Percentiles rank a stretch among this genome's conserved stretches.
Conservation (phyloP, 1,284 basidiomycete genomes). For the Xerocomus amazonicus region DNA sequence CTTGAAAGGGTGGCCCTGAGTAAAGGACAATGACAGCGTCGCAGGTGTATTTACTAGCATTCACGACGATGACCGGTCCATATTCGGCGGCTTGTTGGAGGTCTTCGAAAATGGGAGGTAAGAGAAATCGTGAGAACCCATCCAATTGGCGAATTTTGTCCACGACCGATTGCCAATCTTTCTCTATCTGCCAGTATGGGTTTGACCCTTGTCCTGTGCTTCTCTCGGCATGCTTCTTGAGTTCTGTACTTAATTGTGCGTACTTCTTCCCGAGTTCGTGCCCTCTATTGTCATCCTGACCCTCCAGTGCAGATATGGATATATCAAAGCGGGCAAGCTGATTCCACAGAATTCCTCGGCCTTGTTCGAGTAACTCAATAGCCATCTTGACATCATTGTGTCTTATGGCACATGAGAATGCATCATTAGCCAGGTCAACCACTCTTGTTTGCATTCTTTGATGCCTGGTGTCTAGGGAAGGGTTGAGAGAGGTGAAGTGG, state of each 20-base stretch:
- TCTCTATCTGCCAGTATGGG: background rate
- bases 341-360: background rate
- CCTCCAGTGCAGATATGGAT: background rate
- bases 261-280: background rate
- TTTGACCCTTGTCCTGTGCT: background rate
- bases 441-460: background rate
- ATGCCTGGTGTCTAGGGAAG: background rate
- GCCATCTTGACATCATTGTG: background rate
- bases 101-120: slow-evolving; percentile 14
- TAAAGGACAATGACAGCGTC: too few species aligned
- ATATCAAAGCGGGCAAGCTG: slow-evolving; percentile 1
- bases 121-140: slow-evolving; percentile 24
- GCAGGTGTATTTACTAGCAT: too few species aligned
- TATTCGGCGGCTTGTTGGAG: slow-evolving; percentile 25
- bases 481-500: background rate
- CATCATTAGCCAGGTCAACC: background rate
- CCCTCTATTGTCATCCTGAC: background rate
- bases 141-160: slow-evolving; percentile 15
- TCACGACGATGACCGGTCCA: slow-evolving; percentile 27
- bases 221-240: background rate
- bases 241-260: background rate
- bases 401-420: slow-evolving; percentile 3
- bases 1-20: too few species aligned
- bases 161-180: slow-evolving; percentile 10
- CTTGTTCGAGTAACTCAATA: background rate